Base-by-base conservation (phyloP, 352 stramenopile species). In the Pythium oligandrum region DNA sequence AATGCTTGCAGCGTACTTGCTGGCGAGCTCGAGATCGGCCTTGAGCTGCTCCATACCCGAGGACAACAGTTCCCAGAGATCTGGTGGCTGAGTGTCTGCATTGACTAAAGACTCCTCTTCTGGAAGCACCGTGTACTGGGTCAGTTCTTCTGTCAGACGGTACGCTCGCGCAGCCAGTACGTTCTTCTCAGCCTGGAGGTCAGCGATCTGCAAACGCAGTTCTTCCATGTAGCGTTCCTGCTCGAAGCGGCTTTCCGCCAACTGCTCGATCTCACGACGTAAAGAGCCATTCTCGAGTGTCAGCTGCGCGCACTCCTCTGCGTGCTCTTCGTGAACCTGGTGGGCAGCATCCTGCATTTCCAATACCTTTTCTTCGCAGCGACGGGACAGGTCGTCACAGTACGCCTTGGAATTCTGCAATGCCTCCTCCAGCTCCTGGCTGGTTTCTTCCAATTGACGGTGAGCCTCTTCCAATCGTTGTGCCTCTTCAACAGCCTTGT, bases 41-140 rank as follows among this genome's bases (percentile, higher is more conserved):
- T 95, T 93, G 9, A 95, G 72, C 67, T 95, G 84, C 60, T 95
- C 84, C 84, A 95, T 93, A n/a, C 84, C 84, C 1, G 75, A 88
- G 11, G 80, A 89, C 37, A 95, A 53, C 44, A 95, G 55, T 54
- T 95, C 82, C 84, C 84, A 95, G 31, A 95, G 59, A 59, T 95
- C 83, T 0, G 84, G 84, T 10, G 80, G 68, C 40, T 78, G 71
- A 32, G 63, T 79, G 40, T 89, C 73, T 8, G 66, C 69, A 12
- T 73, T 64, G 32, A 81, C 61, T 37, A 88, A 48, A 44, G 72
- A 61, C 44, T 91, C 83, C 32, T 90, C 82, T 31, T 84, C 77
- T 1, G 76, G 76, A 32, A 95, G 64, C 40, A 90, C 81, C 33
- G 82, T 91, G 63, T 88, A 95, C 61, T 93, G 84, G 7, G 78